Evolutionary conservation across 2,329 filamentous ascomycete species (phyloP), one percentile per base, ranked within the genome.

Genomic region (Sclerotinia trifoliorum): DNA sequence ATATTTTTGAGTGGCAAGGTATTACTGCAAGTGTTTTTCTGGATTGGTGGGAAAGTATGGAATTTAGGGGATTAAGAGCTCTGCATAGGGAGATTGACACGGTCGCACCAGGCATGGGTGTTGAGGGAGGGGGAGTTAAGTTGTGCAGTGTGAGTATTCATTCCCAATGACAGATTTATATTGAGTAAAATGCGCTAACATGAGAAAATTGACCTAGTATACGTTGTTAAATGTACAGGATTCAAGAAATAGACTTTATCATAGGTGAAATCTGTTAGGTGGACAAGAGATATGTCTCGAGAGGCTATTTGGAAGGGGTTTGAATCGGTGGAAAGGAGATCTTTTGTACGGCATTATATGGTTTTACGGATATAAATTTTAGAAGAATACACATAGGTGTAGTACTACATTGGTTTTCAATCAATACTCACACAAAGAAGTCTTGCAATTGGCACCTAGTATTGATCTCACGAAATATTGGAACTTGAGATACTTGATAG

Each of bases 41-140:
- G 48, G 64, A 72, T 62, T 77, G 76, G 73, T 77, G 75, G 75
- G 73, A 75, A 65, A 71, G 63, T n/a, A 67, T 77, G 55, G 75
- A 77, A 61, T 71, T 65, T 15, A 71, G 72, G 26, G 76, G 74
- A 4, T 65, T 77, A n/a, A 68, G 76, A 42, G 70, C 73, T 32
- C 61, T 71, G 6, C 75, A 73, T 68, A 74, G 74, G 5, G 75
- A 77, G 64, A 71, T 74, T 11, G 76, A 77, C 65, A 52, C 75
- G 19, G 62, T 76, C 17, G 69, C 68, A 32, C 70, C 72, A n/a
- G 75, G 69, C 17, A 49, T 74, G 55, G 66, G 68, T 3, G 21
- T 74, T 4, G 71, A 73, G 54, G 73, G 73, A 55, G 44, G 65
- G 7, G 68, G 62, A 15, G 67, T 73, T 1, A 73, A 72, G 46